A percentile compares a stretch with the other conserved stretches of the same genome.
Conservation (phyloP, 2,329 filamentous ascomycete genomes). For the Zopfia rhizophila region DNA sequence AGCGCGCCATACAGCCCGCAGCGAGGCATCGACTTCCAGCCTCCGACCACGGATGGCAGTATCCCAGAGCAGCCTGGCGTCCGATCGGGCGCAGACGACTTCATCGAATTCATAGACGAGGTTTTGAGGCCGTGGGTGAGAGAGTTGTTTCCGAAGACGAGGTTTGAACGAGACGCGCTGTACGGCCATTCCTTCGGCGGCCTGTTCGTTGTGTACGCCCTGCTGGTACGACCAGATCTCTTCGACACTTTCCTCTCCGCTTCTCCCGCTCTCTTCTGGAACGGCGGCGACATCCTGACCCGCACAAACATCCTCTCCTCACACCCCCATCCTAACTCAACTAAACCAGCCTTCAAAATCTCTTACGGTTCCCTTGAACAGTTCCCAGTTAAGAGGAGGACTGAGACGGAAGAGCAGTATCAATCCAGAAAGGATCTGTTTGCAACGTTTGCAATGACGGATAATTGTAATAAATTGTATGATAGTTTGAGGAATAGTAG, state of each 20-base stretch:
- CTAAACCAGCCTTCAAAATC: not conserved
- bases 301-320: not conserved
- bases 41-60: not conserved
- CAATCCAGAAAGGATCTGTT: not conserved
- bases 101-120: not conserved
- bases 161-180: slow-evolving; percentile 40
- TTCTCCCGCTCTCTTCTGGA: slow-evolving; percentile 59
- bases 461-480: not conserved
- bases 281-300: slow-evolving; percentile 43
- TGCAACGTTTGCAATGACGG: not conserved
- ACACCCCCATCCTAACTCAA: not conserved
- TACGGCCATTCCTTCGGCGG: slow-evolving; percentile 59
- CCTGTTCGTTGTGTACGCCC: slow-evolving; percentile 53
- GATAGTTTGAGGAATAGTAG: not conserved
- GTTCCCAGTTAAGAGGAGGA: not conserved
- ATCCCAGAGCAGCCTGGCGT: not conserved
- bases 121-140: not conserved
- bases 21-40: not conserved
- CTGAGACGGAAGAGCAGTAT: slow-evolving; percentile 2
- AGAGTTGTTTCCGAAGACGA: not conserved
- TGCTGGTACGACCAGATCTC: slow-evolving; percentile 49
- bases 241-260: slow-evolving; percentile 55
- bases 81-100: slow-evolving; percentile 1
- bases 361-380: not conserved
- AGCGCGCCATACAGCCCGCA: not conserved